Conservation (phyloP, 805 yeast species). For the Suhomyces xylopsoci region DNA sequence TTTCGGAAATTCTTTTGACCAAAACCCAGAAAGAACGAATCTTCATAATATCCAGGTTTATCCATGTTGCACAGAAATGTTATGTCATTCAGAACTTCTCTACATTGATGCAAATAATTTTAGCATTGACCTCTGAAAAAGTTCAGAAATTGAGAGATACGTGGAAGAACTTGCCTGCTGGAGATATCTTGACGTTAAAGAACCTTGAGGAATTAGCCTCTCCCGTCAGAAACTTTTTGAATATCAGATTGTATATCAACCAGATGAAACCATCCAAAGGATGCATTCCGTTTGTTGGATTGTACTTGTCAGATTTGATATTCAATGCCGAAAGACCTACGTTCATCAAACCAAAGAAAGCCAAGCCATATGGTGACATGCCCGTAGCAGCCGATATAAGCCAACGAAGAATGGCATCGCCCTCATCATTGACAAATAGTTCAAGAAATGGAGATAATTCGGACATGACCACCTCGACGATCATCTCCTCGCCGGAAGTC, state of each 20-base stretch:
- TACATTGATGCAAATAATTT: slow-evolving; percentile 79
- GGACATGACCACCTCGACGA: slow-evolving; percentile 11
- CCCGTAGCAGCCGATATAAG: not conserved
- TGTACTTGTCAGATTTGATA: slow-evolving; percentile 78
- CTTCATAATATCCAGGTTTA: slow-evolving; percentile 75
- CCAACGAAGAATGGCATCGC: not conserved
- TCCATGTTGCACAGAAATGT: slow-evolving; percentile 81
- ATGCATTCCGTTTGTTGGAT: slow-evolving; percentile 85
- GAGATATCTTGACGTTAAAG: slow-evolving; percentile 65
- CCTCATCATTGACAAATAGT: not conserved
- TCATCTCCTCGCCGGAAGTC: slow-evolving; percentile 10
- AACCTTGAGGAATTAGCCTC: slow-evolving; percentile 69
- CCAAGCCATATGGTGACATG: not conserved
- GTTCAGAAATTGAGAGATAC: slow-evolving; percentile 61
- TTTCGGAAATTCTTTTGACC: slow-evolving; percentile 80
- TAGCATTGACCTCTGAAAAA: slow-evolving; percentile 71
- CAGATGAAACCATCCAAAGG: slow-evolving; percentile 65
- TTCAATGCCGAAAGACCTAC: slow-evolving; percentile 66
- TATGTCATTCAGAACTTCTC: slow-evolving; percentile 73
- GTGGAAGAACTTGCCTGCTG: slow-evolving; percentile 71
- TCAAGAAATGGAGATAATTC: not conserved
- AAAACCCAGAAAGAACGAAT: slow-evolving; percentile 56
- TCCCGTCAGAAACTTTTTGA: slow-evolving; percentile 69
- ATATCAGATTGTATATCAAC: slow-evolving; percentile 61
- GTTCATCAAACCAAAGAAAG: slow-evolving; percentile 25